phyloP scores from a whole-genome alignment of 2,329 filamentous ascomycete genomes.

The Colletotrichum phormii region DNA sequence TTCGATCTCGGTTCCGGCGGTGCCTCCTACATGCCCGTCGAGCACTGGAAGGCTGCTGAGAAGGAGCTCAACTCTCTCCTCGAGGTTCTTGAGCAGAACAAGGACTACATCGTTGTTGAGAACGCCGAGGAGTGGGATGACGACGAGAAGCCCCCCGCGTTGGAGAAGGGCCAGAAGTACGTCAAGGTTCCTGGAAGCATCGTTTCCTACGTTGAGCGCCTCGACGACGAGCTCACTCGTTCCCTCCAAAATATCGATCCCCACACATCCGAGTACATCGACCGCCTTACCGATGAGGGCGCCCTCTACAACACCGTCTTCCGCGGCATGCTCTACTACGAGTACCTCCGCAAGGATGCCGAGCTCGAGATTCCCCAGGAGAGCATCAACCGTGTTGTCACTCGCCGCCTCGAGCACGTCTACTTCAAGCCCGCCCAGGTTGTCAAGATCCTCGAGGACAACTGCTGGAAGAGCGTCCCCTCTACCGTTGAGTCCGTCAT shows the following conservation, averaged over 20 bases:
- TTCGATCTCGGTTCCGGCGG: conserved; percentile 90
- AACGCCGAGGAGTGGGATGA: conserved; percentile 98
- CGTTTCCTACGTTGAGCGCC: conserved; percentile 92
- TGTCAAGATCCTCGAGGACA: conserved; percentile 92
- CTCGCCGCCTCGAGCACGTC: conserved; percentile 94
- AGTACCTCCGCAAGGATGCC: conserved; percentile 78
- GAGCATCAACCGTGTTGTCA: conserved; percentile 89
- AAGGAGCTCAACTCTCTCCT: conserved; percentile 85
- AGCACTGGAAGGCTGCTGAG: conserved; percentile 97
- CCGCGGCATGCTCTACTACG: conserved; percentile 88
- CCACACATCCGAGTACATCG: conserved; percentile 98
- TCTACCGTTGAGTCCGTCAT: conserved; percentile 79
- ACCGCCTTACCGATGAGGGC: conserved; percentile 91
- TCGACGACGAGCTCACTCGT: conserved; percentile 96
- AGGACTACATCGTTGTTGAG: conserved; percentile 88
- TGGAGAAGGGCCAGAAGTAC: conserved; percentile 79
- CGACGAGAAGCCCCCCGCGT: conserved; percentile 89
- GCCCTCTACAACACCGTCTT: conserved; percentile 93
- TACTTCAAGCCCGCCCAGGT: conserved; percentile 99
- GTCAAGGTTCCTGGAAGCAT: conserved; percentile 95
- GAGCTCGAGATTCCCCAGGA: conserved; percentile 84
- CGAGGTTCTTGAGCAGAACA: conserved; percentile 80
- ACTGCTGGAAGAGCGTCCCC: conserved; percentile 87
- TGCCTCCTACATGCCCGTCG: conserved; percentile 86
- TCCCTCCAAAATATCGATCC: conserved; percentile 98